Evolutionary conservation across 768 basidiomycete genomes (phyloP).

Genomic region (Chlorophyllum brunneum): DNA sequence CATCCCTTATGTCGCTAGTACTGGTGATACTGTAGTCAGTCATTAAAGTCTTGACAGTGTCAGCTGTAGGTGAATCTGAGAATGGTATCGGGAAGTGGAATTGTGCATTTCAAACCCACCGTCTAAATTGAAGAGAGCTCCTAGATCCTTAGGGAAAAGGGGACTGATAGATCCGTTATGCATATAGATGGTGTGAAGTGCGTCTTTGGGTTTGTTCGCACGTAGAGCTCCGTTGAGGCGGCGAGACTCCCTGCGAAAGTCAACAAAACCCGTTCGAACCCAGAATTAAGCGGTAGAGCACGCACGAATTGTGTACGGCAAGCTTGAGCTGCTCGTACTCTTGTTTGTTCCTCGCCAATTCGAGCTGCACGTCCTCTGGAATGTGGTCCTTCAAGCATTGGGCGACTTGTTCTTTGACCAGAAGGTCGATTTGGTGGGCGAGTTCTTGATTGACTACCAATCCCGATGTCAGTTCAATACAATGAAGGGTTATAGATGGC

Average conservation of each 20-base stretch:
- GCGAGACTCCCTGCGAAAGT: slow-evolving; percentile 46
- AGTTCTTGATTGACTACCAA: slow-evolving; percentile 48
- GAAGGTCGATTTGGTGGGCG: slow-evolving; percentile 41
- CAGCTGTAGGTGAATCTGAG: slow-evolving; percentile 19
- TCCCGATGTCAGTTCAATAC: not conserved
- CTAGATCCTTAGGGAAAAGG: slow-evolving; percentile 48
- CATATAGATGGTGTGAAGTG: slow-evolving; percentile 45
- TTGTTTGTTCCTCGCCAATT: slow-evolving; percentile 38
- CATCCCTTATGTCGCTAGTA: slow-evolving; percentile 35
- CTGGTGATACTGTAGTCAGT: slow-evolving; percentile 34
- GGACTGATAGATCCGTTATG: slow-evolving; percentile 42
- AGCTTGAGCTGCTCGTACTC: slow-evolving; percentile 44
- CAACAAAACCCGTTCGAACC: not conserved
- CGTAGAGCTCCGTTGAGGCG: slow-evolving; percentile 48
- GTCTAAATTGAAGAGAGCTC: slow-evolving; percentile 47
- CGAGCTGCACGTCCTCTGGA: slow-evolving; percentile 43
- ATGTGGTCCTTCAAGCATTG: slow-evolving; percentile 43
- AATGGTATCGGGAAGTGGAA: not conserved
- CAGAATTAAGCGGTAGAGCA: slow-evolving; percentile 7
- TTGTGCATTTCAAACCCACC: slow-evolving; percentile 29
- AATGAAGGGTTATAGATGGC: slow-evolving; percentile 7
- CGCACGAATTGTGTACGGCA: slow-evolving; percentile 56
- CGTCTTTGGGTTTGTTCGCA: slow-evolving; percentile 33
- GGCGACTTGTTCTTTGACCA: slow-evolving; percentile 49
- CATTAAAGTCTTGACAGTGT: slow-evolving; percentile 31